Conservation (phyloP, 192 early-diverging fungal genomes). For the Dissophora ornata region DNA sequence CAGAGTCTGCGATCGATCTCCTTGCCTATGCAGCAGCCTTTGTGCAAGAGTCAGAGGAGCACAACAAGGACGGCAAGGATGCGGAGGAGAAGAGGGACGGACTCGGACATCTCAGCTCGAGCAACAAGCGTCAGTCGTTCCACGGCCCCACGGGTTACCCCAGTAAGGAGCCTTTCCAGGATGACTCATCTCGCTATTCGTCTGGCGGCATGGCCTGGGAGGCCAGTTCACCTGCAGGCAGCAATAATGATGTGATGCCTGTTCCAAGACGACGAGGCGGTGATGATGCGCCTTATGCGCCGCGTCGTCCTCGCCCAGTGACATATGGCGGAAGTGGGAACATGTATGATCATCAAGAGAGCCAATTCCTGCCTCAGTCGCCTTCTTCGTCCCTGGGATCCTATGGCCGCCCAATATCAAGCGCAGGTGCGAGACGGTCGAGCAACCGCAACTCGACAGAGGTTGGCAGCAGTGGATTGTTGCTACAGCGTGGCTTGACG, state of each 20-base stretch:
- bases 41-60: constrained; percentile 46
- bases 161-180: constrained; percentile 36
- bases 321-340: constrained; percentile 48
- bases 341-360: constrained; percentile 51
- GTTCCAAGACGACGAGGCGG: constrained; percentile 30
- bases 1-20: constrained; percentile 50
- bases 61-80: constrained; percentile 47
- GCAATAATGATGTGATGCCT: constrained; percentile 25
- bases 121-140: constrained; percentile 50
- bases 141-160: constrained; percentile 51
- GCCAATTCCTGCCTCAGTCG: constrained; percentile 42
- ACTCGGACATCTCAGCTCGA: constrained; percentile 21
- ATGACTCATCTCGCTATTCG: constrained; percentile 30
- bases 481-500: constrained; percentile 38
- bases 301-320: constrained; percentile 41
- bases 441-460: constrained; percentile 45
- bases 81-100: constrained; percentile 20
- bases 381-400: constrained; percentile 27
- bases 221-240: constrained; percentile 16
- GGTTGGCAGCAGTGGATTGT: constrained; percentile 15
- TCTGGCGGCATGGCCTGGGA: constrained; percentile 44
- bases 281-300: constrained; percentile 37
- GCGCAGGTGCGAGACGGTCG: constrained; percentile 14
- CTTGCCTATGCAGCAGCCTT: constrained; percentile 46
- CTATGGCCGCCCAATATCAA: constrained; percentile 1